Evolutionary conservation across 1,139 yeast genomes (phyloP), one percentile per base, ranked within the genome.

Genomic region (Debaryomyces coudertii): DNA sequence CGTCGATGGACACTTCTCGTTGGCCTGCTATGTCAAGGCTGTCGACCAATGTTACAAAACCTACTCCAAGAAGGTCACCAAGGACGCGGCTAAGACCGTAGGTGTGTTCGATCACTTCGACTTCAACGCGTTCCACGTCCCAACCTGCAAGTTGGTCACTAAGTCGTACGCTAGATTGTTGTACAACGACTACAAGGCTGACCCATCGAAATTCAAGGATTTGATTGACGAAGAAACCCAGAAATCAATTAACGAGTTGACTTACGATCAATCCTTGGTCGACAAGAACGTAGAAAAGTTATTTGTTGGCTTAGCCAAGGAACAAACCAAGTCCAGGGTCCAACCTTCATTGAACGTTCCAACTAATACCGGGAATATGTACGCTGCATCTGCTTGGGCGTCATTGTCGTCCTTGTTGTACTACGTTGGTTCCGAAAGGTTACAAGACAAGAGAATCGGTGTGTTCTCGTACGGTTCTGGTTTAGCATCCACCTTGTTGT

Each of bases 381-480:
- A 95, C 80, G 90, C 98, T 41, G 99, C 95, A 53, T 89, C 97
- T 36, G 83, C 90, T 45, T 95, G 90, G 82, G 85, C 95, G 38
- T 82, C 97, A 7, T 79, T 95, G 52, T 80, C 93, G 29, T 92
- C 99, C 12, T 74, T 90, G 53, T 76, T 95, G 58, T 83, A 80
- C 65, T 86, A 76, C 62, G 88, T 85, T 53, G 93, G 90, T 39
- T 77, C 81, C 46, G 95, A 85, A 43, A 73, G 79, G 45, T 79
- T 92, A 58, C 89, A 84, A 66, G 81, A 80, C 60, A 90, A 92
- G 78, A 85, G 97, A 69, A 77, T 95, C 61, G 95, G 97, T 60
- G 67, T 92, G 57, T 95, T 92, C 77, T 93, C 99, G 22, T 95
- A 95, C 70, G 99, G 99, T 55, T 93, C 99, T 24, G 99, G 99